Conservation (phyloP, 345 rosid species). For the Sonneratia alba region DNA sequence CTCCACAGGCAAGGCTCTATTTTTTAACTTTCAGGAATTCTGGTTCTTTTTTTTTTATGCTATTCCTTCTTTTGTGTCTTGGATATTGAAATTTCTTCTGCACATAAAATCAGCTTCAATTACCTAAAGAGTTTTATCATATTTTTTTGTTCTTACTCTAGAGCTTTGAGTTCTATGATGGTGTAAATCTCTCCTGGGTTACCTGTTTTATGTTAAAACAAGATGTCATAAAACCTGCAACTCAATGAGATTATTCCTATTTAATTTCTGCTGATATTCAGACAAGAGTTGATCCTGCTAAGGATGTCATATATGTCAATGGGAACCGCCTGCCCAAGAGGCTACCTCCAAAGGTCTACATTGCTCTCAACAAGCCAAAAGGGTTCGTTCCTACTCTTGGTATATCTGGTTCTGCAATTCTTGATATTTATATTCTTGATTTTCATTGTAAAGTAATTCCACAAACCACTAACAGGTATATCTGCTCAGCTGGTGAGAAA, state of each 20-base stretch:
- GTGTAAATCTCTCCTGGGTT: neutral
- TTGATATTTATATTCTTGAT: slow-evolving; percentile 3
- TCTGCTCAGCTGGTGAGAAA: slow-evolving; percentile 86
- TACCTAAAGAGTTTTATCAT: neutral
- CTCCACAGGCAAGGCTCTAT: slow-evolving; percentile 56
- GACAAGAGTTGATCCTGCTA: slow-evolving; percentile 85
- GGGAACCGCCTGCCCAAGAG: slow-evolving; percentile 82
- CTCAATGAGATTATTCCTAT: neutral
- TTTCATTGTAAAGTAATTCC: neutral
- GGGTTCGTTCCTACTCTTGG: slow-evolving; percentile 44
- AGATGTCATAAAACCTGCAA: neutral
- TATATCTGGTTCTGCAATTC: neutral
- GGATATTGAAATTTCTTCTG: neutral
- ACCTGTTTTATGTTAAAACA: neutral
- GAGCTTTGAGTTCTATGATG: neutral
- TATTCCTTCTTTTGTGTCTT: neutral
- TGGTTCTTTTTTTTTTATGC: neutral
- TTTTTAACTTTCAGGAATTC: neutral
- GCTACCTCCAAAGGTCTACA: slow-evolving; percentile 80
- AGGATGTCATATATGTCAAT: slow-evolving; percentile 74
- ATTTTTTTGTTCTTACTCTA: neutral
- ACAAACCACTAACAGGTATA: slow-evolving; percentile 47
- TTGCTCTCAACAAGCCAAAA: slow-evolving; percentile 95
- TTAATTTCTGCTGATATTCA: slow-evolving; percentile 18
- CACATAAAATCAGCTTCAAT: neutral